Percentiles rank a stretch among this genome's conserved stretches.
Conservation (phyloP, 2,329 filamentous ascomycete genomes). For the Fusarium setosum region DNA sequence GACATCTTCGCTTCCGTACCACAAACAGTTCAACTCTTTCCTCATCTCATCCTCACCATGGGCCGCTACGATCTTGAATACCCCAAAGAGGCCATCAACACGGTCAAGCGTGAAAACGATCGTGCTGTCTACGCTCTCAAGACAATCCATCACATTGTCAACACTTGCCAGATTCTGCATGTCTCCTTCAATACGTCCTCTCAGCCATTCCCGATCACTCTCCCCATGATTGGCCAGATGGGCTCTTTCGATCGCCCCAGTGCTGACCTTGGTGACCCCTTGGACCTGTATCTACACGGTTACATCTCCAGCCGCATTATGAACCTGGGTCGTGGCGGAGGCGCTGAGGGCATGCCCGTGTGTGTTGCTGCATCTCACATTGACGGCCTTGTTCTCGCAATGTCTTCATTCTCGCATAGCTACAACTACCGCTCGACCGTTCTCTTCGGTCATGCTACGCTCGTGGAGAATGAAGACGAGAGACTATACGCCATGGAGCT, state of each 20-base stretch:
- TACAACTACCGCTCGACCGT: constrained; percentile 89
- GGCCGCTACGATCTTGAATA: constrained; percentile 63
- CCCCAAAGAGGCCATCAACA: constrained; percentile 72
- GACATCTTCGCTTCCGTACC: neutral
- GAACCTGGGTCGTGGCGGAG: constrained; percentile 62
- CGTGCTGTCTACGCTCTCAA: constrained; percentile 77
- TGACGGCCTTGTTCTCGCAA: constrained; percentile 82
- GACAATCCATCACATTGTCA: constrained; percentile 81
- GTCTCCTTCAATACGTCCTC: constrained; percentile 77
- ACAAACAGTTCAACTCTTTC: neutral
- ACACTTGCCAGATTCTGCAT: constrained; percentile 78
- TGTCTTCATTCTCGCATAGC: constrained; percentile 84
- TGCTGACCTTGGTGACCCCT: constrained; percentile 69
- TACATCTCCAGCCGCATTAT: constrained; percentile 85
- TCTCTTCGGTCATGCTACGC: constrained; percentile 77
- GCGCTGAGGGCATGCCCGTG: constrained; percentile 69
- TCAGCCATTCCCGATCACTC: constrained; percentile 78
- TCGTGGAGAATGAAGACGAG: constrained; percentile 76
- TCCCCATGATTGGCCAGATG: constrained; percentile 90
- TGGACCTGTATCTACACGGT: constrained; percentile 86
- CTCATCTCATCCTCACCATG: constrained; percentile 40
- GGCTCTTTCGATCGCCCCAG: constrained; percentile 75
- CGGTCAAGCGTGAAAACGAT: constrained; percentile 73
- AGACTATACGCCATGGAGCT: constrained; percentile 82
- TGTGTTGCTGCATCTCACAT: constrained; percentile 79